phyloP scores from a whole-genome alignment of 805 yeast genomes.

The Wickerhamiella brachini region DNA sequence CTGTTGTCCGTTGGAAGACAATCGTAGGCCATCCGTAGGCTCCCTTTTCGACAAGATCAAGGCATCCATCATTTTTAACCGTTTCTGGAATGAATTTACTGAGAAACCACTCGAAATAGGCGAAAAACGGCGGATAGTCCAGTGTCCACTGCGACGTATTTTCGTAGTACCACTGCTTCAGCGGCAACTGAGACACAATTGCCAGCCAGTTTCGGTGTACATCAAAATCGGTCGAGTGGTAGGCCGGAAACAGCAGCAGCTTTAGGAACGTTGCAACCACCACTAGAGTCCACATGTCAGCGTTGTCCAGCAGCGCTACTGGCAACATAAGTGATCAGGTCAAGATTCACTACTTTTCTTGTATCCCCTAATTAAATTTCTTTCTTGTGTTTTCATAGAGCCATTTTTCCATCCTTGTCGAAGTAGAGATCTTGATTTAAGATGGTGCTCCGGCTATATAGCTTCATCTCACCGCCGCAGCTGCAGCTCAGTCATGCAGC shows the following conservation, averaged over 20 bases:
- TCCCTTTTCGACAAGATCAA: conserved; percentile 53
- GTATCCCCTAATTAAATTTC: too few species aligned
- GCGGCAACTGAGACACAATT: conserved; percentile 62
- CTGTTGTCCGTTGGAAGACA: conserved; percentile 70
- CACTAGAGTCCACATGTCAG: conserved; percentile 4
- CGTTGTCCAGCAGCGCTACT: not conserved
- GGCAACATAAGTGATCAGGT: not conserved
- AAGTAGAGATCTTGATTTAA: too few species aligned
- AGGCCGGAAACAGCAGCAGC: conserved; percentile 55
- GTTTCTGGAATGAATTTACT: conserved; percentile 53
- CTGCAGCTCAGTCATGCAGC: not conserved
- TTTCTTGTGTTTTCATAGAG: too few species aligned
- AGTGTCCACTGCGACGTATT: conserved; percentile 80
- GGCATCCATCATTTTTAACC: conserved; percentile 63
- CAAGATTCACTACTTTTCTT: too few species aligned
- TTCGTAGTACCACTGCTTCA: conserved; percentile 73
- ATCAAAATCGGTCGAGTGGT: conserved; percentile 91
- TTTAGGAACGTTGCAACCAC: conserved; percentile 13
- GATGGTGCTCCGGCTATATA: too few species aligned
- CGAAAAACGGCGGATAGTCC: conserved; percentile 96
- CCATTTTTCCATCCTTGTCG: too few species aligned
- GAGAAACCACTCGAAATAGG: conserved; percentile 79
- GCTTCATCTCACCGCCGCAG: too few species aligned
- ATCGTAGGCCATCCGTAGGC: conserved; percentile 65
- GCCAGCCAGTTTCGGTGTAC: conserved; percentile 98